Evolutionary conservation across 1,139 yeast species (phyloP), one percentile per base, ranked within the genome.

Genomic region (Eremothecium sinecaudum): DNA sequence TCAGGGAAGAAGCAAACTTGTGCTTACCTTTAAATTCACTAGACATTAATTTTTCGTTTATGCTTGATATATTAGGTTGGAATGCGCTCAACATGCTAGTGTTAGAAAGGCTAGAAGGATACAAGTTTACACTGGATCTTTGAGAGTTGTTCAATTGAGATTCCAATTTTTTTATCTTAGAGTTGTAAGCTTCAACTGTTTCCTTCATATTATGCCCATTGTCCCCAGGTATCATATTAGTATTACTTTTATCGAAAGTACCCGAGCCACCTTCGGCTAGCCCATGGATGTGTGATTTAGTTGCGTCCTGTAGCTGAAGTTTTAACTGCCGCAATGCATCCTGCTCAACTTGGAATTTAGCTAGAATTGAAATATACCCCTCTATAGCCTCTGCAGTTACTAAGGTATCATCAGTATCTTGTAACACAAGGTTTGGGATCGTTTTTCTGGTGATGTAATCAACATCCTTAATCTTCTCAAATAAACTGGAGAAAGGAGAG

Each of bases 121-220:
- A 74, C 25, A 64, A 67, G n/a, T 67, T 63, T 18, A 74, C 61
- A 39, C 73, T 71, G 33, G 70, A 69, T 48, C 69, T 74, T 42
- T 71, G 79, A 31, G 72, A 75, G 45, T 78, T 83, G 50, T 79
- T 86, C 10, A 80, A 55, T 20, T 79, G 56, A 38, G 69, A 73
- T 46, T 80, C 92, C 32, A 79, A 61, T 45, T 75, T 79, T 43
- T 66, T 69, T 16, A 79, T 75, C 36, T 86, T 58, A 13, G 64
- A 56, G 47, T 74, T 72, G 40, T 78, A 71, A 0, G 80, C 81
- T 43, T 65, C 66, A 3, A 75, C 60, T 9, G 71, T 2, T 18
- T 27, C 30, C 2, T 27, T 27, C 14, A 8, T 8, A 13, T 12
- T 7, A 23, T 23, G 14, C 7, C 25, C 25, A 8, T 8, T 8